phyloP scores from a whole-genome alignment of 345 rosid species.

The Psidium guajava region DNA sequence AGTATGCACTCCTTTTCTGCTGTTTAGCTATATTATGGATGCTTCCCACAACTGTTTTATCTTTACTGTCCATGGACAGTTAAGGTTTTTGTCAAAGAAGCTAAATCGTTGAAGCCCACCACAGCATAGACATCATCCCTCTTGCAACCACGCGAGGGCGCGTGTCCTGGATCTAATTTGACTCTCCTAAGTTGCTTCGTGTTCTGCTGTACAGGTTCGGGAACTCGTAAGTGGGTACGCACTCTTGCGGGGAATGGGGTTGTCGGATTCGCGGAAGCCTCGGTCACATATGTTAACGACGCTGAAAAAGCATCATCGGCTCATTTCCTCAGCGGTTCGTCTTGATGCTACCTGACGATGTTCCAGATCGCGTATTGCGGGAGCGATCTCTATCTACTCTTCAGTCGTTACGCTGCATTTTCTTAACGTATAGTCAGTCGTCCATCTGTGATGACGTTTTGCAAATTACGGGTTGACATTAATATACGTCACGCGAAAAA shows the following conservation, averaged over 20 bases:
- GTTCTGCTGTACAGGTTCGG: constrained; percentile 32
- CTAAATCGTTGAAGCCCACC: neutral
- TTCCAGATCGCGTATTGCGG: neutral
- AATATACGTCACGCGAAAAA: neutral
- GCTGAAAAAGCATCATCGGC: constrained; percentile 72
- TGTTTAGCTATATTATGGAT: neutral
- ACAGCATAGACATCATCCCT: neutral
- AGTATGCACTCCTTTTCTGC: constrained; percentile 17
- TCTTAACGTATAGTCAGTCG: neutral
- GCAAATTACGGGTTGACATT: neutral
- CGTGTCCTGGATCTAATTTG: neutral
- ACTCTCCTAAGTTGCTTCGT: neutral
- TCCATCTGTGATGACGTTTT: no score
- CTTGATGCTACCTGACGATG: constrained; percentile 11
- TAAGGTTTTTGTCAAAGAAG: neutral
- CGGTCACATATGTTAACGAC: constrained; percentile 59
- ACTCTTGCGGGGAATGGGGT: constrained; percentile 71
- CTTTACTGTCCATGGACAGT: neutral
- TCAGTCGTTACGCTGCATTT: no score
- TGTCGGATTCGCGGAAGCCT: constrained; percentile 59
- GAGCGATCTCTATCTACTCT: neutral
- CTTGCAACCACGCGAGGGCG: neutral
- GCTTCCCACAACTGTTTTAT: neutral
- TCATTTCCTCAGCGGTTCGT: constrained; percentile 37
- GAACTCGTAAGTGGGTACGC: constrained; percentile 56